These are phyloP conservation scores for Sanghuangporus baumii DNA, from an alignment of 1,284 basidiomycete genomes.

Conservation along the genomic window DNA sequence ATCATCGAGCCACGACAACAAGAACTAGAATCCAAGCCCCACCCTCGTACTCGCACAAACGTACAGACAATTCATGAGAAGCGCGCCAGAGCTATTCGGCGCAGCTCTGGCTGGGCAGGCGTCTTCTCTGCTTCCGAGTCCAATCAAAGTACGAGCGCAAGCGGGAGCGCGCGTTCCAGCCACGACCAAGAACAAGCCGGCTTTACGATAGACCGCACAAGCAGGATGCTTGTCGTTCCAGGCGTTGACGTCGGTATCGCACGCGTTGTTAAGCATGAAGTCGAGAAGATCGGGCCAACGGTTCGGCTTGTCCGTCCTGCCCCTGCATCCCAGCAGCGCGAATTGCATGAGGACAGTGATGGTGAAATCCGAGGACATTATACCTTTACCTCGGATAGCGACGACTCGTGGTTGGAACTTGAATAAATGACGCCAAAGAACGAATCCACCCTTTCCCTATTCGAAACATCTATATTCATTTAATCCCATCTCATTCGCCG, in stretches of 20 bases:
- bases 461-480: not conserved
- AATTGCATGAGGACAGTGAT: too few species aligned
- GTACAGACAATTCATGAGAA: not conserved
- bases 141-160: not conserved
- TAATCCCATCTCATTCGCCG: not conserved
- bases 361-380: not conserved
- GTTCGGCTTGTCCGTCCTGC: not conserved
- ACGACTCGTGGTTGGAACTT: not conserved
- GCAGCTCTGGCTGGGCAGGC: slow-evolving; percentile 2
- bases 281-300: not conserved
- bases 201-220: not conserved
- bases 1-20: not conserved
- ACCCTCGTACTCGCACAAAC: not conserved
- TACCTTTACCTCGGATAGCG: not conserved
- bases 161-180: not conserved
- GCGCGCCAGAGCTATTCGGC: not conserved
- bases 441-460: not conserved
- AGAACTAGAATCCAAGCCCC: too few species aligned
- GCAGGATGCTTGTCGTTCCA: slow-evolving; percentile 1
- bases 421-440: not conserved
- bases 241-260: slow-evolving; percentile 6
- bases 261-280: not conserved
- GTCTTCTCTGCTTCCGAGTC: not conserved
- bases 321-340: not conserved
- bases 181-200: not conserved